phyloP scores from a whole-genome alignment of 139 green algal species.

The Tetradesmus lagerheimii region DNA sequence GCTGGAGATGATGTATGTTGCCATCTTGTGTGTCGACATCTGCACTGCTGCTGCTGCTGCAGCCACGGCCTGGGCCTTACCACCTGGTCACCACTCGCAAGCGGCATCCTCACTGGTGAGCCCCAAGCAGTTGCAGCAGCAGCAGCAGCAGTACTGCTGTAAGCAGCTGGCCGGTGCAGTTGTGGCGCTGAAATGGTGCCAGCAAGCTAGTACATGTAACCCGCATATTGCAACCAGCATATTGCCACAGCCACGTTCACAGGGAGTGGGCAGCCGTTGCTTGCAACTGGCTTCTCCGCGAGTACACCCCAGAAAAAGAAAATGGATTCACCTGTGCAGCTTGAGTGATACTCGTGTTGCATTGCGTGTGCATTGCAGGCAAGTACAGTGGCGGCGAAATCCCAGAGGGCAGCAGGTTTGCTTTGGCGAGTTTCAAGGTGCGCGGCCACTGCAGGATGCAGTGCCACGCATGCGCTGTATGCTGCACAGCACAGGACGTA shows the following conservation, averaged over 20 bases:
- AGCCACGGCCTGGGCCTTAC: slow-evolving; percentile 78
- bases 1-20: too few relatives aligned
- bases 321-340: not conserved
- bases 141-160: not conserved
- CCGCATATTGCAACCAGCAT: too few relatives aligned
- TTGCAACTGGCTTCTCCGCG: not conserved
- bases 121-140: not conserved
- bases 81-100: slow-evolving; percentile 85
- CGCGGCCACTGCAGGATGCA: not conserved
- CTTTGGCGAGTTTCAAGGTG: slow-evolving; percentile 81
- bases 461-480: too few relatives aligned
- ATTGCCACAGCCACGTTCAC: too few relatives aligned
- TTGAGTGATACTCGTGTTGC: not conserved
- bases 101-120: slow-evolving; percentile 76
- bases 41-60: slow-evolving; percentile 3
- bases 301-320: not conserved
- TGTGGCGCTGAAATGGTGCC: too few relatives aligned
- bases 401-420: slow-evolving; percentile 76
- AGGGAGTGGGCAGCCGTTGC: too few relatives aligned
- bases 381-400: slow-evolving; percentile 85
- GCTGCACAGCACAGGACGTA: not conserved
- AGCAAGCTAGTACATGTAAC: too few relatives aligned
- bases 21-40: too few relatives aligned
- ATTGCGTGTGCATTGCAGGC: slow-evolving; percentile 51
- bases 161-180: not conserved